Conservation (phyloP, 1,284 basidiomycete genomes). For the Boletus semigastroideus region DNA sequence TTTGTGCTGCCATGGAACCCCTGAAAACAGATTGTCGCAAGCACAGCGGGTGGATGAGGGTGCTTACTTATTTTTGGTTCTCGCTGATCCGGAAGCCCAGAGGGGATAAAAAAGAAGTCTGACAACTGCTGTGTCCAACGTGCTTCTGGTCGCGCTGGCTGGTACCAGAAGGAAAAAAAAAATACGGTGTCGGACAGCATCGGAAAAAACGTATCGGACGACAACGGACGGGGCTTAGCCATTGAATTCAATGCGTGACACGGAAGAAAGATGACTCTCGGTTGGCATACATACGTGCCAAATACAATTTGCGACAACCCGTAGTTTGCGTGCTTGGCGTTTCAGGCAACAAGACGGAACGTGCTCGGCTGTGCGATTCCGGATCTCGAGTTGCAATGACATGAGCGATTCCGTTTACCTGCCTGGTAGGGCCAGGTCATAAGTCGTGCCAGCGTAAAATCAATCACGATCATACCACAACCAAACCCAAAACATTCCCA, state of each 20-base stretch:
- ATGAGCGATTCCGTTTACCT: not conserved
- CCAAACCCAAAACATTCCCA: not conserved
- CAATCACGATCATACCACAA: conserved; percentile 4
- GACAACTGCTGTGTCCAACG: not conserved
- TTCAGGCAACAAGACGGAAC: conserved; percentile 10
- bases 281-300: not conserved
- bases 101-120: too few species aligned
- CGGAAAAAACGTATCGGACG: not conserved
- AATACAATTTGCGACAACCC: not conserved
- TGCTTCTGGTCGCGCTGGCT: not conserved
- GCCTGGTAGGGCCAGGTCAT: not conserved
- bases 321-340: conserved; percentile 7
- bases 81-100: too few species aligned
- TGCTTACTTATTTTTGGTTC: not conserved
- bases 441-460: not conserved
- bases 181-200: not conserved
- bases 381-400: not conserved
- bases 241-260: not conserved
- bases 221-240: not conserved
- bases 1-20: not conserved
- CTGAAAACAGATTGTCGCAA: not conserved
- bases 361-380: not conserved
- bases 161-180: not conserved
- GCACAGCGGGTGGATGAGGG: not conserved
- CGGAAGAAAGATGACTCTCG: not conserved